Conservation (phyloP, 768 basidiomycete genomes). For the Exidia glandulosa region DNA sequence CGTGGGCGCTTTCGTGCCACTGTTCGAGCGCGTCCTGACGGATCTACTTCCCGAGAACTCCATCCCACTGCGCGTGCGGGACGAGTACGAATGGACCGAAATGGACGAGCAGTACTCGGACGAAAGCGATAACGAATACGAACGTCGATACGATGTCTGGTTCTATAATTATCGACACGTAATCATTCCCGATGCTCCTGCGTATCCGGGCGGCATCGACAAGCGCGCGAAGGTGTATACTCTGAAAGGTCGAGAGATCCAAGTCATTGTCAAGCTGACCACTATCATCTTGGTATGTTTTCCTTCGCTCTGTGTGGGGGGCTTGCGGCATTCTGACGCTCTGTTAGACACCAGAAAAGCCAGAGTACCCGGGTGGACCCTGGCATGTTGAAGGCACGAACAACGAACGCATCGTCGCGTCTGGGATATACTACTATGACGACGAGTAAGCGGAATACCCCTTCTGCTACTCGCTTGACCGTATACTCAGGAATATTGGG, state of each 20-base stretch:
- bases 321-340: conserved; percentile 3
- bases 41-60: conserved; percentile 43
- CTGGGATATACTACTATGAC: conserved; percentile 30
- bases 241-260: conserved; percentile 25
- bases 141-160: conserved; percentile 30
- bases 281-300: conserved; percentile 32
- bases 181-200: conserved; percentile 33
- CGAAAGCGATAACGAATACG: conserved; percentile 35
- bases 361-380: conserved; percentile 21
- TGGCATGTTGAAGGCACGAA: conserved; percentile 47
- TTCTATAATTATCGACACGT: conserved; percentile 37
- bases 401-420: conserved; percentile 40
- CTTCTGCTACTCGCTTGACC: too few relatives aligned
- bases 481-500: conserved; percentile 31
- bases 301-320: not conserved
- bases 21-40: conserved; percentile 42
- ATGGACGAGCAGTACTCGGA: conserved; percentile 34
- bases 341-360: conserved; percentile 22
- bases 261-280: conserved; percentile 32
- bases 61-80: conserved; percentile 29
- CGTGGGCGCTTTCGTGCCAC: conserved; percentile 29
- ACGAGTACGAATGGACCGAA: conserved; percentile 35
- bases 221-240: conserved; percentile 26
- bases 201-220: conserved; percentile 39
- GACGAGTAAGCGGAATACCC: conserved; percentile 27